These are phyloP conservation scores for Mrakia frigida DNA, from an alignment of 768 basidiomycete species.

Conservation along the genomic window DNA sequence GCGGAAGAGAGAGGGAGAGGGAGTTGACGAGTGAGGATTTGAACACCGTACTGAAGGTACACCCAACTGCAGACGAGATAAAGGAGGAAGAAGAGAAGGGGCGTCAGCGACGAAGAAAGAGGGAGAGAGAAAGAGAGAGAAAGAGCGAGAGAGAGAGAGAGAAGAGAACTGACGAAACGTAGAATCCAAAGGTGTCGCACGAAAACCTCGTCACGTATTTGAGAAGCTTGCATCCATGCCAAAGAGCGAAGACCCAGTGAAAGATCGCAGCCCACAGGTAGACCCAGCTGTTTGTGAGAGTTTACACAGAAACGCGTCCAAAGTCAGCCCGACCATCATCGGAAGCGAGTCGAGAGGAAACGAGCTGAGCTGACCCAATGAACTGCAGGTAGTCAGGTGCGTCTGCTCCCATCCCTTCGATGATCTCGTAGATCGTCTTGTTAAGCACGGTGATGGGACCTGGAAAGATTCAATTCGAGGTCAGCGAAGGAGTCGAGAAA, in stretches of 20 bases:
- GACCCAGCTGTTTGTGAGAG: slow-evolving; percentile 55
- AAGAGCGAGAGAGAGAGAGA: slow-evolving; percentile 29
- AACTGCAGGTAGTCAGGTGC: slow-evolving; percentile 75
- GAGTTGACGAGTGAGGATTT: slow-evolving; percentile 73
- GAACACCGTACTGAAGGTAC: slow-evolving; percentile 82
- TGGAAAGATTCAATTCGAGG: not conserved
- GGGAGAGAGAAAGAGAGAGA: not conserved
- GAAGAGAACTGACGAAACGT: slow-evolving; percentile 65
- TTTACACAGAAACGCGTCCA: not conserved
- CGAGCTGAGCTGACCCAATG: slow-evolving; percentile 51
- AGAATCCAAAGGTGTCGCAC: slow-evolving; percentile 89
- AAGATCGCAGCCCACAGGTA: slow-evolving; percentile 81
- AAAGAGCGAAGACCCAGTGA: slow-evolving; percentile 69
- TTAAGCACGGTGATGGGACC: slow-evolving; percentile 91
- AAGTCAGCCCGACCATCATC: not conserved
- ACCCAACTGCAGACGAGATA: slow-evolving; percentile 39
- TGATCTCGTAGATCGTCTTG: slow-evolving; percentile 77
- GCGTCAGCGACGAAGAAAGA: not conserved
- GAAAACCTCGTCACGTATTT: slow-evolving; percentile 83
- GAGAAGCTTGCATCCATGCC: slow-evolving; percentile 61
- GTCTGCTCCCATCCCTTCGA: slow-evolving; percentile 41
- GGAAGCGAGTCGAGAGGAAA: too few species aligned
- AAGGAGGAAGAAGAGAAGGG: not conserved
- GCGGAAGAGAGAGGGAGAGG: slow-evolving; percentile 36
- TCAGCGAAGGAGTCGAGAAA: too few species aligned